Base-by-base conservation (phyloP, 495 filamentous ascomycete species). In the Hypoxylon subgilvum region DNA sequence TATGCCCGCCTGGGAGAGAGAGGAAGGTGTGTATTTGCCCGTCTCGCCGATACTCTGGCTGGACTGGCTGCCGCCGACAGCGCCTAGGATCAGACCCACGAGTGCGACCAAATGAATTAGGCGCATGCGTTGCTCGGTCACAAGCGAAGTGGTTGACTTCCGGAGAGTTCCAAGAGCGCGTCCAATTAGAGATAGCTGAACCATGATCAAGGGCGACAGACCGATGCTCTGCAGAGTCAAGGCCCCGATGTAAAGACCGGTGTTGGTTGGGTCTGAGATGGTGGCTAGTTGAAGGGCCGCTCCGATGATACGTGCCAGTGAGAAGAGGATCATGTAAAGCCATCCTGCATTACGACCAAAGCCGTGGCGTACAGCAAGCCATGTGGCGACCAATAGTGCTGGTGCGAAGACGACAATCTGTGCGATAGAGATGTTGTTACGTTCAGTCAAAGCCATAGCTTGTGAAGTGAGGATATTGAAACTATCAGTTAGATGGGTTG, bases 291-390 rank as follows among this genome's bases (percentile, higher is more conserved):
- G 58, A n/a, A 74, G 36, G 12, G 61, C 30, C 7, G 69, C 57
- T 22, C 69, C 69, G 30, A 72, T 31, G 25, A 74, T 40, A 30
- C 74, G 74, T 32, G 58, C 41, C 39, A 72, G 40, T 3, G 68
- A 72, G 55, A 76, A 72, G 47, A 72, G 18, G 48, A 72, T 40
- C 8, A 76, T 31, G 55, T 64, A 67, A 2, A 71, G 34, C 68
- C 67, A 75, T 38, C 67, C 72, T 16, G 69, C 61, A 48, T 55
- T 69, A 14, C 49, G 66, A 12, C 65, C 31, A 61, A 75, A 69
- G 30, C 72, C 70, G 25, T 76, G 72, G 18, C 64, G 63, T 28
- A 64, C 9, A 30, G 57, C 43, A 0, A 76, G 69, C 34, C 65
- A 48, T 41, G 67, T 52, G 30, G 65, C 69, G 30, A 71, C 16